Base-by-base conservation (phyloP, 345 rosid genomes). In the Salix brachista region DNA sequence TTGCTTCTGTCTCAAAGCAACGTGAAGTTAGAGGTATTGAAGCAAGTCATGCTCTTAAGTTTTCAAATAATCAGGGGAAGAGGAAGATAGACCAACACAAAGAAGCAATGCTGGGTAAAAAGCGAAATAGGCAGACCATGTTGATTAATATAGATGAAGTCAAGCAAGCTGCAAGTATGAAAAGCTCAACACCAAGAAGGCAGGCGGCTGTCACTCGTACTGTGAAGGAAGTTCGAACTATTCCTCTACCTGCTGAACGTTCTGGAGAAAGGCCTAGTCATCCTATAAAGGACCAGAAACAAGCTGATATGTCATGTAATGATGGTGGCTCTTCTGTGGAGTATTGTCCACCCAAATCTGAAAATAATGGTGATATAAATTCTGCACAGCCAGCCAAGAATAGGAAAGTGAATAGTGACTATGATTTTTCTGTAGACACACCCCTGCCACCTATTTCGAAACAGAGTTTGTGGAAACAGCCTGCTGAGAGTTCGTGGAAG, bases 31-130 rank as follows among this genome's bases (percentile, higher is more conserved):
- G 85, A 86, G 97, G 97, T 80, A 73, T 84, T 79, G 99, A 94
- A 85, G 95, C 97, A 62, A 92, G 84, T 83, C 84, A 91, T 84
- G 90, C 92, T 25, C 85, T 84, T 61, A 93, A 90, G 84, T 82
- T 77, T 75, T 89, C 97, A 23, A 93, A 90, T 88, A 88, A 83
- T 79, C 81, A 72, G 19, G 94, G 86, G 28, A 96, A 92, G 90
- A 88, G 97, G 87, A 96, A 88, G 88, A 86, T 92, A 69, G 98
- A 96, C 78, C 91, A 91, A 21, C 99, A 91, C 39, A 96, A 93
- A 83, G 99, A 93, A 85, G 91, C 92, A 67, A 96, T 96, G 99
- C 84, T 93, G 75, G 99, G 99, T 54, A 96, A 96, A 91, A 96
- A 90, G 82, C 98, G 99, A 50, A 89, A 81, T 83, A 85, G 99